These are phyloP conservation scores for Alternaria brassicae DNA, from an alignment of 2,329 filamentous ascomycete genomes.

Conservation along the genomic window DNA sequence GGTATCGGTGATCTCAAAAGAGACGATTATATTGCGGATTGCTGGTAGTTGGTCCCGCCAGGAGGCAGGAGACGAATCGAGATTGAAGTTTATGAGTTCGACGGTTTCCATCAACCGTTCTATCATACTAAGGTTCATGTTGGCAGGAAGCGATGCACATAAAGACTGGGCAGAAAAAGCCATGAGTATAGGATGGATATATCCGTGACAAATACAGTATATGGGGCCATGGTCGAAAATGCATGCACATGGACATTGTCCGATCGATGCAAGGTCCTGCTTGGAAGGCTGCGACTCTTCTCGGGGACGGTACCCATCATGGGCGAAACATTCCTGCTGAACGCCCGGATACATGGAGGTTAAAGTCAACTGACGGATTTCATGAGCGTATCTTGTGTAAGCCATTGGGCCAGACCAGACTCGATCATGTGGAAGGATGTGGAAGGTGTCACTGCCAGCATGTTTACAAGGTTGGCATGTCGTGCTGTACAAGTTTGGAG, in stretches of 20 bases:
- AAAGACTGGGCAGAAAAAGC: not conserved
- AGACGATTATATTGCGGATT: constrained; percentile 27
- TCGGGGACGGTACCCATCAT: not conserved
- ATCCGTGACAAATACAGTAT: not conserved
- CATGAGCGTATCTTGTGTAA: not conserved
- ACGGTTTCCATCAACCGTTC: constrained; percentile 34
- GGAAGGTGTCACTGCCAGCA: not conserved
- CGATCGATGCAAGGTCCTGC: not conserved
- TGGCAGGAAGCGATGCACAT: not conserved
- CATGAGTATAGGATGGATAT: not conserved
- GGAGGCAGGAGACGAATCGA: constrained; percentile 42
- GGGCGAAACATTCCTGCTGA: not conserved
- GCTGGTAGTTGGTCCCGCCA: constrained; percentile 36
- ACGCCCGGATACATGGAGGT: not conserved
- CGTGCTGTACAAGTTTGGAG: not conserved
- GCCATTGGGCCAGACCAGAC: not conserved
- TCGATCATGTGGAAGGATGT: not conserved
- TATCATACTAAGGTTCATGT: constrained; percentile 27
- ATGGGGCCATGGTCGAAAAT: not conserved
- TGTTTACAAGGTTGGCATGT: not conserved
- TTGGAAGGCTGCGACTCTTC: not conserved
- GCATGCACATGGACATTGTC: not conserved
- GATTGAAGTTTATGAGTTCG: constrained; percentile 42
- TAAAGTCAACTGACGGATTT: not conserved
- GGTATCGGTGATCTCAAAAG: constrained; percentile 28